Conservation (phyloP, 148 eudicot genomes). For the Spergularia marina region DNA sequence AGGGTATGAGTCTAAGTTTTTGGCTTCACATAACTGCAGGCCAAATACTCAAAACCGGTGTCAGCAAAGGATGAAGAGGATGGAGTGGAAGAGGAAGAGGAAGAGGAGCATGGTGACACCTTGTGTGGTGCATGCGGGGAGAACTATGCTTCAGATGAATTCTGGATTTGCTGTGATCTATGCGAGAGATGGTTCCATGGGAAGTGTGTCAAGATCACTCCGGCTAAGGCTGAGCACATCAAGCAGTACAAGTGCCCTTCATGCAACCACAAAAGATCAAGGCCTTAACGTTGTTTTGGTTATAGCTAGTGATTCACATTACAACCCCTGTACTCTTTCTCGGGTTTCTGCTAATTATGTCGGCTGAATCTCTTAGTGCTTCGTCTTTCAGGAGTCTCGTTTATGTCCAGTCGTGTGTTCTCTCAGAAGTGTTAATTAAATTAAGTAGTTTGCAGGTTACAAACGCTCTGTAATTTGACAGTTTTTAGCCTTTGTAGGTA, state of each 20-base stretch:
- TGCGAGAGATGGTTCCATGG: constrained; percentile 75
- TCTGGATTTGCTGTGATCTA: constrained; percentile 62
- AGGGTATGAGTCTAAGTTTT: neutral
- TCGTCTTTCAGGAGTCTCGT: constrained; percentile 11
- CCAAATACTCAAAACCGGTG: constrained; percentile 22
- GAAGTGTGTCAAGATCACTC: constrained; percentile 66
- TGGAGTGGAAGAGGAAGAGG: constrained; percentile 49
- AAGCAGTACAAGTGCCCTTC: constrained; percentile 67
- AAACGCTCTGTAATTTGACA: constrained; percentile 9
- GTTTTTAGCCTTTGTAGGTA: neutral
- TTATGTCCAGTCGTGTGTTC: constrained; percentile 13
- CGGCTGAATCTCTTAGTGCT: constrained; percentile 13
- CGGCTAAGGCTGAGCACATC: constrained; percentile 62
- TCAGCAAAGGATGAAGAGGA: constrained; percentile 31
- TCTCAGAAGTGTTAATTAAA: constrained; percentile 7
- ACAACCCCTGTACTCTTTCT: neutral
- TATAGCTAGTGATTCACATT: neutral
- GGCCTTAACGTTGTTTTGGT: constrained; percentile 26
- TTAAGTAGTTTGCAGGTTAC: constrained; percentile 37
- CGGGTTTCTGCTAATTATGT: constrained; percentile 22
- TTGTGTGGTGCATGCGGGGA: constrained; percentile 62
- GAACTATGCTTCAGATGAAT: constrained; percentile 54
- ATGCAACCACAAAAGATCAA: constrained; percentile 50
- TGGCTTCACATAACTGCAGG: constrained; percentile 10
- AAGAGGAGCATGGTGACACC: constrained; percentile 58